These are phyloP conservation scores for Chenopodium quinoa DNA, from an alignment of 148 eudicot genomes.

Conservation along the genomic window DNA sequence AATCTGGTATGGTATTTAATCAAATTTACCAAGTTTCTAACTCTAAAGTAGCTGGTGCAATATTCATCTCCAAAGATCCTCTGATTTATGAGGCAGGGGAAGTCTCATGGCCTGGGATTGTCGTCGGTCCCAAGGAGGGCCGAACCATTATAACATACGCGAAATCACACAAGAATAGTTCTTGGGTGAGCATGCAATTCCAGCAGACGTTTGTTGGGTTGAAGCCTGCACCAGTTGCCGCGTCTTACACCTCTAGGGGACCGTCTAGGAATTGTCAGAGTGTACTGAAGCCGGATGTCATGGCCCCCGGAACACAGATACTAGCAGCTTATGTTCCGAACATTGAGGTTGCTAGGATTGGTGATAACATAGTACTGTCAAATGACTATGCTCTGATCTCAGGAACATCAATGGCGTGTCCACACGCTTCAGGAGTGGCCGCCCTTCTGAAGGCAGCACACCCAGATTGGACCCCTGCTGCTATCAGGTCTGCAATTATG, in stretches of 20 bases:
- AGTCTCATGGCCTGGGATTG: constrained; percentile 30
- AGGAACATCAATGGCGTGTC: constrained; percentile 47
- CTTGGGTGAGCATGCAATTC: constrained; percentile 31
- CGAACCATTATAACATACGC: constrained; percentile 20
- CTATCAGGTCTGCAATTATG: constrained; percentile 44
- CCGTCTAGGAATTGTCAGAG: constrained; percentile 28
- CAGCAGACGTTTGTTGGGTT: constrained; percentile 36
- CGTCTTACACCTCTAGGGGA: constrained; percentile 38
- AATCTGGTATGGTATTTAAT: neutral
- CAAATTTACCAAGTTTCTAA: constrained; percentile 24
- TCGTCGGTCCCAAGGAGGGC: constrained; percentile 25
- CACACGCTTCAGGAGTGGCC: constrained; percentile 43
- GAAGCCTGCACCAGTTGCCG: constrained; percentile 32
- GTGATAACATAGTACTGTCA: constrained; percentile 24
- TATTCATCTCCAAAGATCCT: constrained; percentile 31
- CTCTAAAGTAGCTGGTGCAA: constrained; percentile 28
- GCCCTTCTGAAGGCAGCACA: constrained; percentile 36
- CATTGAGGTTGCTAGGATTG: constrained; percentile 27
- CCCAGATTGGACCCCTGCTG: constrained; percentile 38
- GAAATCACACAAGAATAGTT: neutral
- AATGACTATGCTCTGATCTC: constrained; percentile 33
- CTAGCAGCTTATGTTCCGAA: constrained; percentile 35
- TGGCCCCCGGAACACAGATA: constrained; percentile 39
- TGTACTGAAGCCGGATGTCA: constrained; percentile 37
- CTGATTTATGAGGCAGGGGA: constrained; percentile 11